These are phyloP conservation scores for Mycena vulgaris DNA, from an alignment of 768 basidiomycete genomes.

Conservation along the genomic window DNA sequence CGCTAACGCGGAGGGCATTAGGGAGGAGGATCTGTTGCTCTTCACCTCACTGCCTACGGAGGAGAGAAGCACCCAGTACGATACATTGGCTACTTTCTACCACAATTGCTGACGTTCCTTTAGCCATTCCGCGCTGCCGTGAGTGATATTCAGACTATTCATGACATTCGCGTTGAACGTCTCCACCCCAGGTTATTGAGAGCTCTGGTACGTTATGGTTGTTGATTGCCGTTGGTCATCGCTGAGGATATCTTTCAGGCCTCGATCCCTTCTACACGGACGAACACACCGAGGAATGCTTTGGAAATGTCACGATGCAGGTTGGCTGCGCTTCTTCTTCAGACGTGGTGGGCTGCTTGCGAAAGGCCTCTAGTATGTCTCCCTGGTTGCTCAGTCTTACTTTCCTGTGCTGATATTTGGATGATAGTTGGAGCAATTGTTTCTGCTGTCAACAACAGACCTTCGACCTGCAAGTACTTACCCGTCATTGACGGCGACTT, in stretches of 20 bases:
- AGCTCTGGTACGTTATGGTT: slow-evolving; percentile 28
- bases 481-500: slow-evolving; percentile 43
- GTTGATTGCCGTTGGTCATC: not conserved
- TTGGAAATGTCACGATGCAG: slow-evolving; percentile 33
- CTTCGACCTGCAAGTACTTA: slow-evolving; percentile 41
- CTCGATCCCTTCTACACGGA: slow-evolving; percentile 36
- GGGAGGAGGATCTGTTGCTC: slow-evolving; percentile 37
- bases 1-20: not conserved
- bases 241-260: slow-evolving; percentile 17
- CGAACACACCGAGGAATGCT: slow-evolving; percentile 35
- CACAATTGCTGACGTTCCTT: not conserved
- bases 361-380: slow-evolving; percentile 30
- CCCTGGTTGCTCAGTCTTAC: no score
- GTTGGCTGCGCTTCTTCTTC: slow-evolving; percentile 32
- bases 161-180: not conserved
- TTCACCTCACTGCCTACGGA: slow-evolving; percentile 38
- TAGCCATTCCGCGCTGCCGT: slow-evolving; percentile 41
- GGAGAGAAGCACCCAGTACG: slow-evolving; percentile 38
- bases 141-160: not conserved
- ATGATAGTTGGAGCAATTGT: slow-evolving; percentile 40
- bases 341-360: slow-evolving; percentile 36
- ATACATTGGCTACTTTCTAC: not conserved
- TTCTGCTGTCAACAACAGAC: slow-evolving; percentile 47
- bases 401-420: not conserved
- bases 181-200: slow-evolving; percentile 25